Percentiles rank a stretch among this genome's conserved stretches.
Conservation (phyloP, 176 grass and related monocot genomes). For the Guadua angustifolia region DNA sequence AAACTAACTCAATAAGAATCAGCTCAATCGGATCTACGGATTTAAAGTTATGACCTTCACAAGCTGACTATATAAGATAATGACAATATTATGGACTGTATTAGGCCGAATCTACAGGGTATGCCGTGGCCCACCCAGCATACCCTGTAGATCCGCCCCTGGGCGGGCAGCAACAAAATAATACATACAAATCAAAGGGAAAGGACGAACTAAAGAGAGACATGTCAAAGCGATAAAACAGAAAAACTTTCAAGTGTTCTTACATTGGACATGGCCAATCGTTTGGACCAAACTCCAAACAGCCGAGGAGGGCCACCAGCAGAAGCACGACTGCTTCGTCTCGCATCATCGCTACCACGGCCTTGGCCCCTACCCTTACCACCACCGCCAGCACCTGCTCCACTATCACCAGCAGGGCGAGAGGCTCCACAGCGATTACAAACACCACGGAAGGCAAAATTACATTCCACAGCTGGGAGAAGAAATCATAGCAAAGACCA, state of each 20-base stretch:
- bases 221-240: not conserved
- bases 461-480: conserved; percentile 83
- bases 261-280: conserved; percentile 92
- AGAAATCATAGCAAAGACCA: conserved; percentile 20
- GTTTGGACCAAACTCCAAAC: conserved; percentile 73
- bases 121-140: no score
- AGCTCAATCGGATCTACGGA: no score
- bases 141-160: no score
- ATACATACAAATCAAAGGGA: conserved; percentile 5
- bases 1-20: no score
- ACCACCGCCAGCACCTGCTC: conserved; percentile 54
- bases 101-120: no score
- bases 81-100: no score
- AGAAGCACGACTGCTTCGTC: conserved; percentile 47
- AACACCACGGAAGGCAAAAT: conserved; percentile 84
- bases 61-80: no score
- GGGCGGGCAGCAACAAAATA: no score
- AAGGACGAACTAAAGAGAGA: not conserved
- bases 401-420: conserved; percentile 69
- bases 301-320: conserved; percentile 79
- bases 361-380: conserved; percentile 62
- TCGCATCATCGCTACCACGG: conserved; percentile 32
- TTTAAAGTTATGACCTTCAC: no score
- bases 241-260: no score
- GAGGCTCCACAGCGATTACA: conserved; percentile 71